These are phyloP conservation scores for Elsinoe perseae DNA, from an alignment of 2,329 filamentous ascomycete species.

Conservation along the genomic window DNA sequence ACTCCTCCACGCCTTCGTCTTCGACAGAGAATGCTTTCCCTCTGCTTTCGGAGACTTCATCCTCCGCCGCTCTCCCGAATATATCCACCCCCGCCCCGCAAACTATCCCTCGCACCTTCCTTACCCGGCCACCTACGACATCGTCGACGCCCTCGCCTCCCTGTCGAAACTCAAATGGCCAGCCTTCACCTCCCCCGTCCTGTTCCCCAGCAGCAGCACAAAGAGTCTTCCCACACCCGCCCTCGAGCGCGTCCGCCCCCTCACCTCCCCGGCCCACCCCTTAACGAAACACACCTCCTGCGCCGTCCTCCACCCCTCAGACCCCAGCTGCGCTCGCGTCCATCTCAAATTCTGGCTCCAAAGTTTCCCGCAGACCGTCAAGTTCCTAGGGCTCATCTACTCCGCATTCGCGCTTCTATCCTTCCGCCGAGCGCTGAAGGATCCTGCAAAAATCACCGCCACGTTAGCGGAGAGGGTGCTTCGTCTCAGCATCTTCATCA, in stretches of 20 bases:
- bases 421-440: slow-evolving; percentile 59
- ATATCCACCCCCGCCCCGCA: slow-evolving; percentile 65
- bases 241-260: slow-evolving; percentile 62
- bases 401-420: slow-evolving; percentile 61
- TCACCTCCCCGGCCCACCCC: slow-evolving; percentile 79
- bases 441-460: slow-evolving; percentile 61
- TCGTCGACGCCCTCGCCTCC: slow-evolving; percentile 71
- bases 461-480: slow-evolving; percentile 61
- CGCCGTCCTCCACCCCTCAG: slow-evolving; percentile 76
- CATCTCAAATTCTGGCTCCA: slow-evolving; percentile 82
- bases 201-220: slow-evolving; percentile 63
- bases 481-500: slow-evolving; percentile 67
- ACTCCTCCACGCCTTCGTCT: slow-evolving; percentile 44
- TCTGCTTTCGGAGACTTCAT: slow-evolving; percentile 58
- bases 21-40: slow-evolving; percentile 46
- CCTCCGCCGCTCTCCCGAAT: slow-evolving; percentile 62
- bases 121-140: slow-evolving; percentile 70
- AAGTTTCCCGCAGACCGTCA: slow-evolving; percentile 69
- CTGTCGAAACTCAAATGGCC: slow-evolving; percentile 82
- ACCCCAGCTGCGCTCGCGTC: slow-evolving; percentile 80
- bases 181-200: slow-evolving; percentile 75
- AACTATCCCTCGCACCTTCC: slow-evolving; percentile 57
- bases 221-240: slow-evolving; percentile 50
- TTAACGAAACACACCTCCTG: slow-evolving; percentile 79
- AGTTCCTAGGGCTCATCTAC: slow-evolving; percentile 70